Evolutionary conservation across 805 yeast species (phyloP), one percentile per base, ranked within the genome.

Genomic region (Candida fluviatilis): DNA sequence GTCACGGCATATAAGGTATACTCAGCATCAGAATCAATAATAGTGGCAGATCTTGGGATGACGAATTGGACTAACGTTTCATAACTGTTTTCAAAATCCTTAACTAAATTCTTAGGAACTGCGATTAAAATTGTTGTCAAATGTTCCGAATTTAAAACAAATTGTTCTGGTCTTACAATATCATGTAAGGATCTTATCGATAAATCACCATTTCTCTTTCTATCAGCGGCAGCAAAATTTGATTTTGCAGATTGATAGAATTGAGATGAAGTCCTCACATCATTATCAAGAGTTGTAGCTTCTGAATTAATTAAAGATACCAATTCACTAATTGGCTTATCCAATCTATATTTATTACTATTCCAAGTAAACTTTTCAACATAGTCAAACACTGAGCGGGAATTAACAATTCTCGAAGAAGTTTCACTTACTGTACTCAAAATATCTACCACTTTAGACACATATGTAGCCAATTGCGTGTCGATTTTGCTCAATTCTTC

Each of bases 181-280:
- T 87, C 93, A 57, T 91, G 97, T 44, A 93, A 71, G 3, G 96
- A 85, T 59, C 86, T 82, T 39, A 91, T 90, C 3, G 96, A 82
- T 48, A 93, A 73, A 59, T 93, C 96, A 41, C 99, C 99, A 27
- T 86, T 83, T 60, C 84, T 84, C 65, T 90, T 90, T 55, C 97
- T 79, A 62, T 91, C 95, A 7, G 95, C 91, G 10, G 96, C 89
- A 35, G 81, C 74, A 43, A 89, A 72, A 56, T 82, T 85, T 31
- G 95, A 78, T 64, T 82, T 86, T 35, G 97, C 96, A 34, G 79
- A 76, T 52, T 79, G 84, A 65, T 88, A 93, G 49, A 69, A 73
- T 45, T 83, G 77, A 56, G 75, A 83, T n/a, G 84, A 69, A n/a
- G 75, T 64, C 57, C 86, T 78, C 34, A 93, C 84, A 58, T 93